Base-by-base conservation (phyloP, 345 rosid species). In the Limnanthes douglasii region DNA sequence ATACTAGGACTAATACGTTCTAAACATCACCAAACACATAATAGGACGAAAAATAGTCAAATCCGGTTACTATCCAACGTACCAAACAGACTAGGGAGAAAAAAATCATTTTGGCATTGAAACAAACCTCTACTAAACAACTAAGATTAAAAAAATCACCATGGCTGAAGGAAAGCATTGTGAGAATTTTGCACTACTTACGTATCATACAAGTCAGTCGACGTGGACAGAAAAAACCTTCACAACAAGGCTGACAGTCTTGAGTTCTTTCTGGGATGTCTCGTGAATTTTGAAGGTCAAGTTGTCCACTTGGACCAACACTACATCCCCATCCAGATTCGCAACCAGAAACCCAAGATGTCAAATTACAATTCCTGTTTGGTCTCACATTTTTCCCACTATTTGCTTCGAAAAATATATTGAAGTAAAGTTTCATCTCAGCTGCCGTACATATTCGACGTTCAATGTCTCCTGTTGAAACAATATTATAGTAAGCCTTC, bases 151-250 rank as follows among this genome's bases (percentile, higher is more conserved):
- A n/a, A n/a, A n/a, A n/a, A n/a, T n/a, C n/a, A n/a, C n/a, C n/a
- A n/a, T n/a, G n/a, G n/a, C n/a, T n/a, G n/a, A n/a, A n/a, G n/a
- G n/a, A n/a, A n/a, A 41, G n/a, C 8, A 9, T 14, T 33, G 21
- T 11, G 14, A 11, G 21, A n/a, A 37, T 22, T 46, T 31, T 18
- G 37, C 33, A 12, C 25, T 28, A 33, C 96, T 74, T 66, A 86
- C 94, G 86, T 40, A 86, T 86, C 96, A 86, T 86, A 69, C 96
- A 86, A 58, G 94, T 75, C 16, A 86, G 73, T 31, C 94, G 86
- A 34, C 54, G 74, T 21, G 96, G 94, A 60, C 96, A 86, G 62
- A 86, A 86, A 64, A 86, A 86, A n/a, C 96, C 96, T 40, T 74
- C 94, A 40, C 96, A 86, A 48, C 96, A 86, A 54, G 90, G 92